Evolutionary conservation across 345 rosid genomes (phyloP).

Genomic region (Triadica sebifera): DNA sequence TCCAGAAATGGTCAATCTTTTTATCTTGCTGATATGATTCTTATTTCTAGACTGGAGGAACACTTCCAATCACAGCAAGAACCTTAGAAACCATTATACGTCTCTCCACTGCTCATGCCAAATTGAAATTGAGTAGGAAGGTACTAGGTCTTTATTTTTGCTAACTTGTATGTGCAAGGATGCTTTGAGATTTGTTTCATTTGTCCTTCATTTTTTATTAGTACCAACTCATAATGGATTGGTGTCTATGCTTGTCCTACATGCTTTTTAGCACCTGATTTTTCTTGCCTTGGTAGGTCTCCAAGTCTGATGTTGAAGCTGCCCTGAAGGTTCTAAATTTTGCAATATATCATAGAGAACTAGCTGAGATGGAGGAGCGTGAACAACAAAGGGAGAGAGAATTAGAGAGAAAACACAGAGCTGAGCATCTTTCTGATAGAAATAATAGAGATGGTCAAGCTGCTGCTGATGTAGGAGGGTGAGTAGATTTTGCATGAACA

Average conservation of each 20-base stretch:
- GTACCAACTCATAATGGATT: neutral
- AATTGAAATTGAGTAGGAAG: constrained; percentile 83
- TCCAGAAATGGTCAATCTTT: neutral
- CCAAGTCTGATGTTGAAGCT: constrained; percentile 79
- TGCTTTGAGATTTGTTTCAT: neutral
- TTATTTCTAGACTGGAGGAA: constrained; percentile 84
- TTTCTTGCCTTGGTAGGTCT: constrained; percentile 48
- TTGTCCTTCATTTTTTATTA: neutral
- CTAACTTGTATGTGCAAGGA: constrained; percentile 2
- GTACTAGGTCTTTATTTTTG: constrained; percentile 36
- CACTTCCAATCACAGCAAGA: constrained; percentile 96
- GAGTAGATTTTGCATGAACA: constrained; percentile 19
- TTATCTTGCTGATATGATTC: constrained; percentile 14
- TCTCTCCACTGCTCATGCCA: constrained; percentile 97
- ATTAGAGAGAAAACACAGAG: constrained; percentile 46
- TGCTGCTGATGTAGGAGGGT: constrained; percentile 48
- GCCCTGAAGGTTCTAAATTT: constrained; percentile 86
- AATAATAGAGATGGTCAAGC: constrained; percentile 24
- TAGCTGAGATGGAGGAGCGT: constrained; percentile 94
- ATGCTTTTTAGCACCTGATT: constrained; percentile 6
- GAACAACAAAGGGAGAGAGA: constrained; percentile 80
- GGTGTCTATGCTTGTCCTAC: neutral
- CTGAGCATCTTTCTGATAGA: constrained; percentile 35
- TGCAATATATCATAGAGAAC: constrained; percentile 94
- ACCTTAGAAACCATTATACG: constrained; percentile 97